Percentiles rank a stretch among this genome's conserved stretches.
These are phyloP conservation scores for Effrenium voratum DNA, from an alignment of 73 alveolate genomes.

Conservation along the genomic window DNA sequence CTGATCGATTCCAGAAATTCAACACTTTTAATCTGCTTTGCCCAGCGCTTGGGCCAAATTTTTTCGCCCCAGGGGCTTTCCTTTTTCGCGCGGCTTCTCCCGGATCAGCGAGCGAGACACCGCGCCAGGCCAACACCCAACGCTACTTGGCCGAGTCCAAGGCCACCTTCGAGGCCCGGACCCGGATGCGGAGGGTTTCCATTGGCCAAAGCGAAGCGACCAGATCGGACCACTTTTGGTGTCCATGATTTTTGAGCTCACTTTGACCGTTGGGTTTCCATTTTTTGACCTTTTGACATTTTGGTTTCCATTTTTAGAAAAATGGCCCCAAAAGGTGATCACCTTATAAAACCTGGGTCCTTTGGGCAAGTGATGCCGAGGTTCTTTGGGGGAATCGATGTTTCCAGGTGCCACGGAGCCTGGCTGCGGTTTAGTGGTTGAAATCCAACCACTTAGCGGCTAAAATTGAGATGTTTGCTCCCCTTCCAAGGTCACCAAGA, in stretches of 20 bases:
- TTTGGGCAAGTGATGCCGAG: no score
- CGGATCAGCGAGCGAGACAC: neutral
- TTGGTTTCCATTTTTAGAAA: no score
- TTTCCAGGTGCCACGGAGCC: no score
- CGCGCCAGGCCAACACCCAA: slow-evolving; percentile 53
- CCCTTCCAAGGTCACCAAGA: no score
- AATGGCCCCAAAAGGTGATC: no score
- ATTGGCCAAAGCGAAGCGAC: neutral
- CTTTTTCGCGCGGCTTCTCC: neutral
- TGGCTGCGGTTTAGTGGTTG: no score
- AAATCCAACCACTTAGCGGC: no score
- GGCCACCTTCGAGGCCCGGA: slow-evolving; percentile 40
- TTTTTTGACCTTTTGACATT: no score
- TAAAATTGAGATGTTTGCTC: no score
- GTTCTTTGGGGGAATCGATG: no score
- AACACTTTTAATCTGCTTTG: neutral
- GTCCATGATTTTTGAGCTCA: neutral
- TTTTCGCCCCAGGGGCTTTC: neutral
- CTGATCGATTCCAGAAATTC: neutral
- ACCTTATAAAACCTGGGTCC: no score
- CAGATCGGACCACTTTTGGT: neutral
- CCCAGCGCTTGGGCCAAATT: neutral
- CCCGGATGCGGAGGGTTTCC: neutral
- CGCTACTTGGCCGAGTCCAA: slow-evolving; percentile 70
- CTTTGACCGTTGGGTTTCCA: no score